These are phyloP conservation scores for Pochonia chlamydosporia DNA, from an alignment of 2,329 filamentous ascomycete genomes.

Conservation along the genomic window DNA sequence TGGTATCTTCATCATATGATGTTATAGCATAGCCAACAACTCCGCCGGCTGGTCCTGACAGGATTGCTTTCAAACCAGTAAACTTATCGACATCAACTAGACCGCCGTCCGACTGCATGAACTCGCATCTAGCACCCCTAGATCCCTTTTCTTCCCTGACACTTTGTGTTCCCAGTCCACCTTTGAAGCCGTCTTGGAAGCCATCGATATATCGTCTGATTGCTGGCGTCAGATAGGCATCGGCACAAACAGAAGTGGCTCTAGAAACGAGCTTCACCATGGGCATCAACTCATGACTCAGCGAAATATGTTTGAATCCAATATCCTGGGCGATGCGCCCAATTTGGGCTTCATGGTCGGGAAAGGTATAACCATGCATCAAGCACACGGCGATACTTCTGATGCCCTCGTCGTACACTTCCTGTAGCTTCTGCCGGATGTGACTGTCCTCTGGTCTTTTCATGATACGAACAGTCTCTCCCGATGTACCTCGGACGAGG, in stretches of 20 bases:
- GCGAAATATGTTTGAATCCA: constrained; percentile 36
- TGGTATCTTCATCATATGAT: constrained; percentile 61
- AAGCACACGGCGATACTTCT: constrained; percentile 50
- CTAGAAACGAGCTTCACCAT: constrained; percentile 40
- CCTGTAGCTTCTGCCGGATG: constrained; percentile 51
- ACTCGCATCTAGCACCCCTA: constrained; percentile 58
- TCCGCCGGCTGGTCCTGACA: constrained; percentile 71
- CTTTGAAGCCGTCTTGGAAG: constrained; percentile 30
- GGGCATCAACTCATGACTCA: constrained; percentile 31
- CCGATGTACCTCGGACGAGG: constrained; percentile 61
- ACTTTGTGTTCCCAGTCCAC: constrained; percentile 43
- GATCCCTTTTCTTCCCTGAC: constrained; percentile 53
- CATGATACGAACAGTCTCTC: constrained; percentile 63
- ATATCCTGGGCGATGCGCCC: constrained; percentile 29
- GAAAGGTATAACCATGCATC: constrained; percentile 64
- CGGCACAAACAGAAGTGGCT: constrained; percentile 36
- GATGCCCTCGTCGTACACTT: constrained; percentile 57
- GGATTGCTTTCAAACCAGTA: constrained; percentile 62
- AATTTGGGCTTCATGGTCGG: constrained; percentile 46
- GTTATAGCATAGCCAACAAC: constrained; percentile 72
- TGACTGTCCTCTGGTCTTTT: constrained; percentile 48
- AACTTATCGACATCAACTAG: constrained; percentile 54
- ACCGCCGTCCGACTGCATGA: constrained; percentile 60
- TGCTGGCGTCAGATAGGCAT: constrained; percentile 37
- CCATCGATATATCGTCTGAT: constrained; percentile 28